Base-by-base conservation (phyloP, 1,284 basidiomycete genomes). In the Pyrrhoderma noxium region DNA sequence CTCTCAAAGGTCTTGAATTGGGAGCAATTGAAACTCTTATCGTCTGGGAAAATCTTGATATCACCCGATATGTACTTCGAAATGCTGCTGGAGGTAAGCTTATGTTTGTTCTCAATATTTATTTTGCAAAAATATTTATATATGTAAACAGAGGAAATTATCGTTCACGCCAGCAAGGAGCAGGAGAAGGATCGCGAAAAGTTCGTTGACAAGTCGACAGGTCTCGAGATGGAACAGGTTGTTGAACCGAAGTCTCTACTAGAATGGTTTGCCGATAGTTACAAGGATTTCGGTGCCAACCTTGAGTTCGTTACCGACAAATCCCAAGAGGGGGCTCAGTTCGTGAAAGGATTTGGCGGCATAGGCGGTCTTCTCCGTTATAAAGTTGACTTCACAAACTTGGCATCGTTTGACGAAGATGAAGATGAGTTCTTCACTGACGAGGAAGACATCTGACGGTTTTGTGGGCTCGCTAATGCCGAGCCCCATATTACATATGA, bases 191-290 rank as follows among this genome's bases (percentile, higher is more conserved):
- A 97, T 64, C 84, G 89, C 57, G 90, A 91, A 62, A 93, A 90
- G 73, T 98, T 99, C 70, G 70, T 85, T 9, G 96, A 99, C 77
- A 93, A 93, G 69, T 89, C 89, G 2, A 99, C 94, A 13, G 89
- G 91, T 8, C 67, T 85, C 44, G 94, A 98, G 73, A 99, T 99
- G 95, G 95, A 99, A 67, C 85, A 89, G 65, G 70, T 71, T 3
- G 62, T 64, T 1, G 93, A 96, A 59, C 84, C 93, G 1, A 78
- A 88, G 62, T 76, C 89, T 44, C 76, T 96, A 14, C 81, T 97
- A 55, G 93, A 99, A 68, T 99, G 96, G 96, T 93, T 99, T 64
- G 89, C 96, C 36, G 96, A 99, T 64, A 93, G 94, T 67, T 99
- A 99, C 78, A 93, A 92, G 66, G 89, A 94, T 45, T 99, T 98